These are phyloP conservation scores for Pterocarpus macrocarpus DNA, from an alignment of 306 rosid species.

Conservation along the genomic window DNA sequence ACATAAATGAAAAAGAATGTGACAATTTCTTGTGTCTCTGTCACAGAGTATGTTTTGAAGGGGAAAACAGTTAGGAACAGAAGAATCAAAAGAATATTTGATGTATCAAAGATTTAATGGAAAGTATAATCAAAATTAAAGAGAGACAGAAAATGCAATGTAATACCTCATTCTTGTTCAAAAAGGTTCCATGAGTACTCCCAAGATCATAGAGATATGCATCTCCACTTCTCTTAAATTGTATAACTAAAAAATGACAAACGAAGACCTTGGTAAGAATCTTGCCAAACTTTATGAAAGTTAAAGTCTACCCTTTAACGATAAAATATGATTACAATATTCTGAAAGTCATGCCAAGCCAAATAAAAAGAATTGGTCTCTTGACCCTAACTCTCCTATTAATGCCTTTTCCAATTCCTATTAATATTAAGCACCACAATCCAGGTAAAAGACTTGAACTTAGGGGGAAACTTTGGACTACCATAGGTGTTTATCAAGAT, in stretches of 20 bases:
- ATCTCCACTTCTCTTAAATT: constrained; percentile 81
- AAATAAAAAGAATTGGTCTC: neutral
- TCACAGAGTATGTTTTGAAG: constrained; percentile 9
- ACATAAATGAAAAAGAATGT: neutral
- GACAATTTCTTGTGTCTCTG: neutral
- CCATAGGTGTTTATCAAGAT: neutral
- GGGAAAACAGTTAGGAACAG: neutral
- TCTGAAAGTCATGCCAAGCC: constrained; percentile 28
- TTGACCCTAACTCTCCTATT: neutral
- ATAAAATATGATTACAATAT: neutral
- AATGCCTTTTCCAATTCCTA: neutral
- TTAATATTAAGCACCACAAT: neutral
- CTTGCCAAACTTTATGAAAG: neutral
- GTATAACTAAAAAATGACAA: constrained; percentile 69
- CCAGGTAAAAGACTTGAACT: neutral
- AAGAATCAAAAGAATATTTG: constrained; percentile 20
- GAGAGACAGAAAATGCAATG: constrained; percentile 27
- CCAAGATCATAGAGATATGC: constrained; percentile 96
- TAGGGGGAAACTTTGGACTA: neutral
- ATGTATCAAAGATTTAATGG: constrained; percentile 20
- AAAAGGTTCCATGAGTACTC: constrained; percentile 91
- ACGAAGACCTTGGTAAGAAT: constrained; percentile 44
- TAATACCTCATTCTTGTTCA: constrained; percentile 89
- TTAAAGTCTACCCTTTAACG: neutral
- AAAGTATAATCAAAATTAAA: constrained; percentile 10